Conservation (phyloP, 2,329 filamentous ascomycete genomes). For the Claviceps citrina region DNA sequence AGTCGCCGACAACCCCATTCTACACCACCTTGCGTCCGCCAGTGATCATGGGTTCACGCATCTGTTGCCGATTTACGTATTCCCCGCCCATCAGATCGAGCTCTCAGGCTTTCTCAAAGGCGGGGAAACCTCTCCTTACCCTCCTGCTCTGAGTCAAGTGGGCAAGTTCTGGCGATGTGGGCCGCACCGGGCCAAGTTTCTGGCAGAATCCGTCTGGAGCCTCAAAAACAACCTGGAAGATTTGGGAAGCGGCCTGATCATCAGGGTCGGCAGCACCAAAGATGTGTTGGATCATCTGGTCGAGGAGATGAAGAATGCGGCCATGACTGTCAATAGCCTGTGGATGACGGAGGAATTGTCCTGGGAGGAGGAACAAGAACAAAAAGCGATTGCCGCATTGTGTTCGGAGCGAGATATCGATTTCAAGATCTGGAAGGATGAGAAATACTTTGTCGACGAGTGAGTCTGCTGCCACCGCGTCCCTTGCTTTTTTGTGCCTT, state of each 20-base stretch:
- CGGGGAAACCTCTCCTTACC: conserved; percentile 45
- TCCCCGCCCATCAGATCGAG: conserved; percentile 57
- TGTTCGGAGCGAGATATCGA: conserved; percentile 38
- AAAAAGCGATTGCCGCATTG: conserved; percentile 35
- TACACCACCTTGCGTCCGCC: conserved; percentile 39
- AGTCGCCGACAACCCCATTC: conserved; percentile 57
- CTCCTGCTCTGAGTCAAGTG: conserved; percentile 49
- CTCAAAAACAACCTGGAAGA: conserved; percentile 46
- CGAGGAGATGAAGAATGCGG: conserved; percentile 26
- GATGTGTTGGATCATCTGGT: conserved; percentile 47
- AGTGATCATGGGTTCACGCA: conserved; percentile 45
- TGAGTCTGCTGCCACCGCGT: conserved; percentile 27
- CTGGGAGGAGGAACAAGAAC: conserved; percentile 52
- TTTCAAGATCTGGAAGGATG: conserved; percentile 54
- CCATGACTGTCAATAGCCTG: conserved; percentile 40
- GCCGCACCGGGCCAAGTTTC: conserved; percentile 54
- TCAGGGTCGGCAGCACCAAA: conserved; percentile 46
- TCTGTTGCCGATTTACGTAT: conserved; percentile 54
- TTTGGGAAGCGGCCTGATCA: conserved; percentile 42
- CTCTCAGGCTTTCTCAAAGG: conserved; percentile 55
- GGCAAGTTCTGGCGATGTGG: conserved; percentile 61
- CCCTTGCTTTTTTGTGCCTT: neutral
- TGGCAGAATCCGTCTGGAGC: conserved; percentile 59
- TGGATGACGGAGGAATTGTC: conserved; percentile 64
- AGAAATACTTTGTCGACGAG: conserved; percentile 71